Evolutionary conservation across 1,284 basidiomycete species (phyloP).

Genomic region (Phylloboletellus chloephorus): DNA sequence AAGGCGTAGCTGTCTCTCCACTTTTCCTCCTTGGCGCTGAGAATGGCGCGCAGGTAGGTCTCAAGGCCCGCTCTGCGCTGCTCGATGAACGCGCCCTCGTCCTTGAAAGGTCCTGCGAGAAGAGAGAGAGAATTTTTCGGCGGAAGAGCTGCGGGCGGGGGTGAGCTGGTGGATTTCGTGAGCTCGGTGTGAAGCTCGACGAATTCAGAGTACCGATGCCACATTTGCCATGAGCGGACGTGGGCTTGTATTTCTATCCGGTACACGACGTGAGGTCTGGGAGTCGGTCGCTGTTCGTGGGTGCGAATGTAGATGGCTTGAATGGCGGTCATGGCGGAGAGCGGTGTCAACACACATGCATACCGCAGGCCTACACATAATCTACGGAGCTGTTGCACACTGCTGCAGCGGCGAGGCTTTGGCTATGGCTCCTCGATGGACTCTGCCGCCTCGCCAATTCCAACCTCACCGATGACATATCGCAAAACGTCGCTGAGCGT

Average conservation of each 20-base stretch:
- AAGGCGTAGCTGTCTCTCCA: slow-evolving; percentile 84
- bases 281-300: slow-evolving; percentile 59
- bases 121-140: slow-evolving; percentile 75
- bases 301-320: slow-evolving; percentile 66
- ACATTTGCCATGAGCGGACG: slow-evolving; percentile 88
- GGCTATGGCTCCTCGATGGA: slow-evolving; percentile 26
- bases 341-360: not conserved
- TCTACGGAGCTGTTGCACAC: slow-evolving; percentile 5
- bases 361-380: slow-evolving; percentile 13
- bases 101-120: slow-evolving; percentile 37
- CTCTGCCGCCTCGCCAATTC: slow-evolving; percentile 42
- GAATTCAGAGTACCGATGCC: slow-evolving; percentile 93
- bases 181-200: slow-evolving; percentile 81
- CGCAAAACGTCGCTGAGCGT: slow-evolving; percentile 87
- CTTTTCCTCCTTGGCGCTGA: slow-evolving; percentile 71
- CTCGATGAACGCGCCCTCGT: slow-evolving; percentile 51
- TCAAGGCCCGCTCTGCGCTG: slow-evolving; percentile 76
- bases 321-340: slow-evolving; percentile 56
- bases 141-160: slow-evolving; percentile 74
- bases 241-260: slow-evolving; percentile 76
- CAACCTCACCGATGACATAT: slow-evolving; percentile 72
- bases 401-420: slow-evolving; percentile 14
- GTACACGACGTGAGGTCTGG: slow-evolving; percentile 77
- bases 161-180: slow-evolving; percentile 59
- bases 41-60: slow-evolving; percentile 79